phyloP scores from a whole-genome alignment of 108 stramenopile genomes.

The Nitzschia sp. region DNA sequence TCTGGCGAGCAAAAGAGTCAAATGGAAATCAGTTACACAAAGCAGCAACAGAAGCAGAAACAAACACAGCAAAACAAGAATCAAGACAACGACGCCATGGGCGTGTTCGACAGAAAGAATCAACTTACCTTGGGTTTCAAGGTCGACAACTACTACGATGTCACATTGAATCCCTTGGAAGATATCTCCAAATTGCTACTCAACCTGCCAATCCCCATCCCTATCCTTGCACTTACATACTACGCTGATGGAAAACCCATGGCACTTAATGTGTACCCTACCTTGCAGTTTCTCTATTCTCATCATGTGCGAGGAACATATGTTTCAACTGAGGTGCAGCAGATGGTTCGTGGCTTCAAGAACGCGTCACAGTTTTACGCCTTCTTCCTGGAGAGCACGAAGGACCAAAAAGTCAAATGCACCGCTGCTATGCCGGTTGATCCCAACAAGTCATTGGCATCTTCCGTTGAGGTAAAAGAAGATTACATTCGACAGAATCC shows the following conservation, averaged over 20 bases:
- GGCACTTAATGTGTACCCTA: conserved; percentile 32
- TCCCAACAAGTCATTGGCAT: background rate
- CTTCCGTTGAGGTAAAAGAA: conserved; percentile 6
- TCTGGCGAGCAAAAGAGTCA: conserved; percentile 39
- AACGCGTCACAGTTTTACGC: conserved; percentile 13
- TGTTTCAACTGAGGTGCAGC: conserved; percentile 19
- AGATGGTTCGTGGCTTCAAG: conserved; percentile 10
- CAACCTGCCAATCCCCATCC: conserved; percentile 24
- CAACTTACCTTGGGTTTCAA: conserved; percentile 15
- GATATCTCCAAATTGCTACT: conserved; percentile 23
- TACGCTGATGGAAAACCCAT: background rate
- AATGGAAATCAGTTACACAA: conserved; percentile 41
- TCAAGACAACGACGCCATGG: conserved; percentile 38
- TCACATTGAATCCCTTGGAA: conserved; percentile 16
- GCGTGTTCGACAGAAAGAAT: conserved; percentile 32
- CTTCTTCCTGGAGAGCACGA: conserved; percentile 1
- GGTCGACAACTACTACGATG: conserved; percentile 23
- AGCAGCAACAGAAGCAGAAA: conserved; percentile 40
- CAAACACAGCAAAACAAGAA: conserved; percentile 41
- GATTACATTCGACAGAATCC: conserved; percentile 31
- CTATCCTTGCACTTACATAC: conserved; percentile 21
- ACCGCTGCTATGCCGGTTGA: background rate
- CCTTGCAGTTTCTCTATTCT: conserved; percentile 35
- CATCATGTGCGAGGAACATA: conserved; percentile 27
- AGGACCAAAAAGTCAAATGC: background rate